A percentile compares a stretch with the other conserved stretches of the same genome.
Conservation (phyloP, 1,284 basidiomycete genomes). For the Ceratobasidium sp. region DNA sequence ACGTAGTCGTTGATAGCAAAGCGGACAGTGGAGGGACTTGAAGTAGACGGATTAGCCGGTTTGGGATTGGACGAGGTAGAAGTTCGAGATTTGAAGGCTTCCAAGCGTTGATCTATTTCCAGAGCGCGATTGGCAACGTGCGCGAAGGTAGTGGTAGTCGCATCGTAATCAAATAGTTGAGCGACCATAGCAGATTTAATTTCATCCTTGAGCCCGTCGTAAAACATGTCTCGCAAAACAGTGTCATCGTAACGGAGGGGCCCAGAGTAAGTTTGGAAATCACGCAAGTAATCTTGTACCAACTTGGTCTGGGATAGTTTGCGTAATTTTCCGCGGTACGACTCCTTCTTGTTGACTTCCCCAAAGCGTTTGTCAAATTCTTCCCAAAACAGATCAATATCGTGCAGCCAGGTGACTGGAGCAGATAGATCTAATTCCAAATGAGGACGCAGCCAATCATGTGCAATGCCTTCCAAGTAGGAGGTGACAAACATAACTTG, state of each 20-base stretch:
- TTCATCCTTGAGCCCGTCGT: neutral
- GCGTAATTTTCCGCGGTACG: neutral
- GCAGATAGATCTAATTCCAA: neutral
- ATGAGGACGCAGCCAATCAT: neutral
- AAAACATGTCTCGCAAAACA: neutral
- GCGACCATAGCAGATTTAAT: neutral
- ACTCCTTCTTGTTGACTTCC: neutral
- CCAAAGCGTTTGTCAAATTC: conserved; percentile 1
- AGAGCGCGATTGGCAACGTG: neutral
- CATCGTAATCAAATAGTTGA: neutral
- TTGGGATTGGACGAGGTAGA: neutral
- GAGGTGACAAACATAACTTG: neutral
- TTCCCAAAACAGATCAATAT: neutral
- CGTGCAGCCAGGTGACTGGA: neutral
- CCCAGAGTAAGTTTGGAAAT: neutral
- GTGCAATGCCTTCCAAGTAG: conserved; percentile 4
- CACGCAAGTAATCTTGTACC: conserved; percentile 11
- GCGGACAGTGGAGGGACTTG: too few relatives aligned
- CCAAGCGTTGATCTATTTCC: neutral
- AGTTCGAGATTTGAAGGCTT: neutral
- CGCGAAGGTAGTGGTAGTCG: neutral
- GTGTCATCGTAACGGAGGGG: neutral
- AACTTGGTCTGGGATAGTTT: neutral
- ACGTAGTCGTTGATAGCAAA: neutral
- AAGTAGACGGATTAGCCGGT: neutral